These are phyloP conservation scores for Drosera capensis DNA, from an alignment of 148 eudicot species.

Conservation along the genomic window DNA sequence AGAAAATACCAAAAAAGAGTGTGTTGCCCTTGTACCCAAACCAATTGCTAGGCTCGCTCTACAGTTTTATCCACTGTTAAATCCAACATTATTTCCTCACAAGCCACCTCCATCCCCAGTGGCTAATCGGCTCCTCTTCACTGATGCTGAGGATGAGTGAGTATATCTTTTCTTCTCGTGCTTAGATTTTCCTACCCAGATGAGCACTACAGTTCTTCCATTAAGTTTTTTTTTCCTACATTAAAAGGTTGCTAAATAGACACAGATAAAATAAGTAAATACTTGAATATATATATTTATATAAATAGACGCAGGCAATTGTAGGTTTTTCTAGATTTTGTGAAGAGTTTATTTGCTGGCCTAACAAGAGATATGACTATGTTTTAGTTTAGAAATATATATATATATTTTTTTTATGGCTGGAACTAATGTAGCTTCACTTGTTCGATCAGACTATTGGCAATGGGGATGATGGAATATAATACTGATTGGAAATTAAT, in stretches of 20 bases:
- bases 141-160: slow-evolving; percentile 92
- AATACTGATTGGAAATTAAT: slow-evolving; percentile 89
- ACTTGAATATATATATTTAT: no score
- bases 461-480: slow-evolving; percentile 82
- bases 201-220: no score
- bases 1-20: slow-evolving; percentile 66
- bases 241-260: no score
- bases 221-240: no score
- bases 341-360: no score
- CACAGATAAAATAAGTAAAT: no score
- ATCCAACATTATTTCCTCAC: slow-evolving; percentile 74
- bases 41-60: slow-evolving; percentile 51
- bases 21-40: slow-evolving; percentile 77
- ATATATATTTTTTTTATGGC: no score
- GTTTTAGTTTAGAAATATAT: neutral
- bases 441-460: slow-evolving; percentile 42
- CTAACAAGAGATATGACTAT: no score
- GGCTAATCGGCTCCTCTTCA: slow-evolving; percentile 76
- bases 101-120: slow-evolving; percentile 65
- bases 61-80: slow-evolving; percentile 62
- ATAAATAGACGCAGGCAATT: no score
- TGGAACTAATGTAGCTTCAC: neutral
- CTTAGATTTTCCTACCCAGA: no score
- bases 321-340: no score
- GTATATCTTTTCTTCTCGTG: slow-evolving; percentile 14